phyloP scores from a whole-genome alignment of 495 filamentous ascomycete genomes.

The Hyaloscypha variabilis region DNA sequence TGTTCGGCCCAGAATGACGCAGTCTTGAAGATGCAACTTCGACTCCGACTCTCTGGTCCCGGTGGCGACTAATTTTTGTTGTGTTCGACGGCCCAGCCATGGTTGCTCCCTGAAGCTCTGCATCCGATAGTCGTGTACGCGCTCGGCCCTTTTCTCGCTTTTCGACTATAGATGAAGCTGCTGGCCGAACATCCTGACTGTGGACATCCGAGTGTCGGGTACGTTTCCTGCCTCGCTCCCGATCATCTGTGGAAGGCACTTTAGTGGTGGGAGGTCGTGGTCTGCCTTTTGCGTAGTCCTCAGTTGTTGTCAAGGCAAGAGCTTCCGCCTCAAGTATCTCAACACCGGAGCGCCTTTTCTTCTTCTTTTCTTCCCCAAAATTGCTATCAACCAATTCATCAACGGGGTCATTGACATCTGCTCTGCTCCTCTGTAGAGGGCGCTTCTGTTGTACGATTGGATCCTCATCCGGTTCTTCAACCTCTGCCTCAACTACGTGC shows the following conservation, averaged over 20 bases:
- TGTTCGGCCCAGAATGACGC: neutral
- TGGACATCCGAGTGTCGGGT: neutral
- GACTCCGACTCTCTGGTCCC: constrained; percentile 5
- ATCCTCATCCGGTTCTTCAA: neutral
- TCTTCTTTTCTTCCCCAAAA: neutral
- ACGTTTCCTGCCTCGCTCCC: neutral
- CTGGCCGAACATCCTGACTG: neutral
- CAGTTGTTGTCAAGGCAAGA: neutral
- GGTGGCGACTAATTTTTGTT: neutral
- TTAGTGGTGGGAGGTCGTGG: neutral
- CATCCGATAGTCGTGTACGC: neutral
- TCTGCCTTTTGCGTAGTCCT: neutral
- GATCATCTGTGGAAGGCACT: neutral
- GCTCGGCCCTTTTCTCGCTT: neutral
- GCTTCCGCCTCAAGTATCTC: neutral
- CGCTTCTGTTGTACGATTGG: constrained; percentile 1
- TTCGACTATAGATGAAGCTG: neutral
- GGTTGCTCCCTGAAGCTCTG: neutral
- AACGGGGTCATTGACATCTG: neutral
- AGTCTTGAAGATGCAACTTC: constrained; percentile 23
- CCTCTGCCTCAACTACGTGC: neutral
- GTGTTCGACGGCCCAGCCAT: neutral
- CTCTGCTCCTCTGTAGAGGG: neutral
- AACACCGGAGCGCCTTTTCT: neutral
- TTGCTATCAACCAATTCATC: neutral